Conservation (phyloP, 2,329 filamentous ascomycete genomes). For the Aureobasidium sp. region DNA sequence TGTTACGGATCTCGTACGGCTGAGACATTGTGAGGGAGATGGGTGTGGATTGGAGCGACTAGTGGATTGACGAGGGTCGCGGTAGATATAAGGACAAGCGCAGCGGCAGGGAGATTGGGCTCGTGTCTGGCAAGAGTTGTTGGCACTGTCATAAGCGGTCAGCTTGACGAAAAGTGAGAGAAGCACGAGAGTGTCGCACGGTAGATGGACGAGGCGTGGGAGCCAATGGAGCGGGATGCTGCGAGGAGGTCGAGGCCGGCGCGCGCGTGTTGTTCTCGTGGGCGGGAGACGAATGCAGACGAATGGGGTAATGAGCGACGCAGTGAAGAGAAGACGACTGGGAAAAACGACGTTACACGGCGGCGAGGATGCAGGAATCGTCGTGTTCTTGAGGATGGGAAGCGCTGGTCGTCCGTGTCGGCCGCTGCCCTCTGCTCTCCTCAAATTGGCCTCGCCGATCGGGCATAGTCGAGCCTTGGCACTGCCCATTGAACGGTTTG, state of each 20-base stretch:
- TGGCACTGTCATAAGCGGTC: constrained; percentile 11
- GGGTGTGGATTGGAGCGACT: background rate
- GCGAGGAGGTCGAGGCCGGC: constrained; percentile 1
- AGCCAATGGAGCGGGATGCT: constrained; percentile 13
- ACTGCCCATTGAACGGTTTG: background rate
- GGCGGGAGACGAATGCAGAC: constrained; percentile 6
- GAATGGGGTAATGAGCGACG: constrained; percentile 14
- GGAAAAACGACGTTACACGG: constrained; percentile 9
- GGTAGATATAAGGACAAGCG: background rate
- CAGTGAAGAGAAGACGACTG: constrained; percentile 10
- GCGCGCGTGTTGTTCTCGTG: constrained; percentile 12
- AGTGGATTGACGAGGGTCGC: background rate
- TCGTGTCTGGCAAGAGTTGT: background rate
- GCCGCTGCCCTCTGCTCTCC: background rate
- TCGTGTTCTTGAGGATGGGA: constrained; percentile 1
- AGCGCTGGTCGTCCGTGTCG: background rate
- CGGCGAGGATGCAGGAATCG: constrained; percentile 12
- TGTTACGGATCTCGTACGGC: constrained; percentile 58
- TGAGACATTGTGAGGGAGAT: constrained; percentile 43
- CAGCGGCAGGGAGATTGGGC: background rate
- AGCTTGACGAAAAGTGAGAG: constrained; percentile 11
- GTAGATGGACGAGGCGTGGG: constrained; percentile 4
- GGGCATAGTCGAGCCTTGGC: background rate
- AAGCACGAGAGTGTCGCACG: constrained; percentile 3
- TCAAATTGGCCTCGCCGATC: constrained; percentile 1